phyloP scores from a whole-genome alignment of 345 rosid genomes.

The Citrus cavaleriei region DNA sequence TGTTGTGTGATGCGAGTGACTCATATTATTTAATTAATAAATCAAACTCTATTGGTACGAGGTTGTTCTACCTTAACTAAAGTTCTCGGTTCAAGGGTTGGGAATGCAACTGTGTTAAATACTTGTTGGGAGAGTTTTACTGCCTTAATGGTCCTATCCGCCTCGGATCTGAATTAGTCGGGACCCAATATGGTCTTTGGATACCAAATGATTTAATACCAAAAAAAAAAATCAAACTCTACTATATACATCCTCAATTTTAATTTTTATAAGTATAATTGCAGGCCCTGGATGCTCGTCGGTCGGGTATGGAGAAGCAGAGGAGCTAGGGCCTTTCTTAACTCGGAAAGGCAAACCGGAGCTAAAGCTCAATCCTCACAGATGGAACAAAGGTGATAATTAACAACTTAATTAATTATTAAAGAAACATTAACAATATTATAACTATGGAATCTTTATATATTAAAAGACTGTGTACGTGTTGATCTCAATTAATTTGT shows the following conservation, averaged over 20 bases:
- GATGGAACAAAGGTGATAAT: slow-evolving; percentile 64
- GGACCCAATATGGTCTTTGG: rapidly evolving
- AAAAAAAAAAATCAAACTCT: too few relatives aligned
- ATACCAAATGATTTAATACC: too few relatives aligned
- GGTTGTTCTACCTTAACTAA: rapidly evolving
- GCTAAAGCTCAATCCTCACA: slow-evolving; percentile 52
- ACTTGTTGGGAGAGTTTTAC: too few relatives aligned
- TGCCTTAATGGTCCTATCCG: rapidly evolving
- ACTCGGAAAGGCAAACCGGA: slow-evolving; percentile 42
- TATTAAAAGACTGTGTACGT: neutral
- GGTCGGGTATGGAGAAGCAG: slow-evolving; percentile 70
- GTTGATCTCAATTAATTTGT: neutral
- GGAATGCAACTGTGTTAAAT: rapidly evolving
- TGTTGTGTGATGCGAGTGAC: too few relatives aligned
- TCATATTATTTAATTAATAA: too few relatives aligned
- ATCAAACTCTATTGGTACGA: too few relatives aligned
- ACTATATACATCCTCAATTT: too few relatives aligned
- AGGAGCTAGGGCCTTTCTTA: slow-evolving; percentile 82
- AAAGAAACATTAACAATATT: neutral
- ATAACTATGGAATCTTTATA: neutral
- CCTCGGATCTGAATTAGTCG: too few relatives aligned
- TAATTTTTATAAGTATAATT: neutral
- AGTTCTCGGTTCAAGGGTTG: rapidly evolving
- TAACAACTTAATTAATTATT: neutral
- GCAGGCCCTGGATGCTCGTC: slow-evolving; percentile 87